Percentiles rank a stretch among this genome's conserved stretches.
phyloP scores from a whole-genome alignment of 768 basidiomycete species.

The Lanmaoa rubissima region DNA sequence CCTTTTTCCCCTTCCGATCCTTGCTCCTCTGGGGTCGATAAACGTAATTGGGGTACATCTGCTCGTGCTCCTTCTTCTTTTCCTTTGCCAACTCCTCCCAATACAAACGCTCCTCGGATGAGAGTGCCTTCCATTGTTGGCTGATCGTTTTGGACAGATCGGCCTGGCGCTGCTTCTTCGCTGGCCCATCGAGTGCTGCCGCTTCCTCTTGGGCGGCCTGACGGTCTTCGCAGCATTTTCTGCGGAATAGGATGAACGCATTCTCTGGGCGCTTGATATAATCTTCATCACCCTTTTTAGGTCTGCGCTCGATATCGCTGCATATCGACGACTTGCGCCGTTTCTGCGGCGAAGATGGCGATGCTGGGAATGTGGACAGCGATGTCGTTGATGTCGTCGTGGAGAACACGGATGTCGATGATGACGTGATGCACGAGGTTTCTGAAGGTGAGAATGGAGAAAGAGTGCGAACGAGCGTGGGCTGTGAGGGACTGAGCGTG shows the following conservation, averaged over 20 bases:
- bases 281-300: constrained; percentile 71
- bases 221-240: constrained; percentile 73
- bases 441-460: constrained; percentile 39
- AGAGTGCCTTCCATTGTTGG: constrained; percentile 73
- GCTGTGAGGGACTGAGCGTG: constrained; percentile 43
- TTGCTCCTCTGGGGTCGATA: constrained; percentile 67
- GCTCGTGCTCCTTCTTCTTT: constrained; percentile 77
- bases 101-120: constrained; percentile 61
- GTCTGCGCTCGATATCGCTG: constrained; percentile 48
- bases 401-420: constrained; percentile 41
- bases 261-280: constrained; percentile 85
- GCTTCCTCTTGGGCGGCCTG: constrained; percentile 55
- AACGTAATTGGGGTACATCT: constrained; percentile 73
- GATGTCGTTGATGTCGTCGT: constrained; percentile 37
- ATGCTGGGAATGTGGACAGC: constrained; percentile 33
- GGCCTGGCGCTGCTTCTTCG: constrained; percentile 75
- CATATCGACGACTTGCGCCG: constrained; percentile 52
- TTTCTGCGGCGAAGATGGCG: constrained; percentile 41
- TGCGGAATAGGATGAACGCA: constrained; percentile 81
- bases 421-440: constrained; percentile 30
- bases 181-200: constrained; percentile 32
- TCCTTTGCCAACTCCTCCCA: constrained; percentile 80
- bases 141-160: constrained; percentile 82
- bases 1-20: constrained; percentile 48
- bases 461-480: constrained; percentile 38